These are phyloP conservation scores for Lophium mytilinum DNA, from an alignment of 495 filamentous ascomycete genomes.

Conservation along the genomic window DNA sequence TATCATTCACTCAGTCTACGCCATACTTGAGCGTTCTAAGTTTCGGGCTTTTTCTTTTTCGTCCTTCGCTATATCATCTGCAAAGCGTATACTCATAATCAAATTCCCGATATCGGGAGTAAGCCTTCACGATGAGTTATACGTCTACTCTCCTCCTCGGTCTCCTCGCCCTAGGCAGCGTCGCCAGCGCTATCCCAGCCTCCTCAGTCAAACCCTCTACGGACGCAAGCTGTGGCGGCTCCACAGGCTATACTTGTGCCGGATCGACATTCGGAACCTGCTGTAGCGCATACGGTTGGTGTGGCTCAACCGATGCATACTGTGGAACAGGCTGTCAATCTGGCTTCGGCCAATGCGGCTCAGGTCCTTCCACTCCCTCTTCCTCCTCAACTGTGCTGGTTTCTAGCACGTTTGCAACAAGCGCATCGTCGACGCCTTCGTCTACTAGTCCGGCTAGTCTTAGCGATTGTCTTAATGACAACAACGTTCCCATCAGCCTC, in stretches of 20 bases:
- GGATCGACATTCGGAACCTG: slow-evolving; percentile 8
- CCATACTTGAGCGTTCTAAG: too few species aligned
- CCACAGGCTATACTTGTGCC: neutral
- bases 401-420: slow-evolving; percentile 4
- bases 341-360: slow-evolving; percentile 1
- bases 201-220: neutral
- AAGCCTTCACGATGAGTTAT: too few species aligned
- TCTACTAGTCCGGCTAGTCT: neutral
- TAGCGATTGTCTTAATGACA: slow-evolving; percentile 7
- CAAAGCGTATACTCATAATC: too few species aligned
- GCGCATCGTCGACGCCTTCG: neutral
- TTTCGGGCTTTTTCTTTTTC: too few species aligned
- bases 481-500: slow-evolving; percentile 5
- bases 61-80: too few species aligned
- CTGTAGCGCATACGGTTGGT: slow-evolving; percentile 8
- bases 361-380: neutral
- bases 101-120: too few species aligned
- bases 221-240: slow-evolving; percentile 5
- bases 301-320: slow-evolving; percentile 4
- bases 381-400: neutral
- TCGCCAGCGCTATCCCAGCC: neutral
- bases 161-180: too few species aligned
- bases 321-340: slow-evolving; percentile 11
- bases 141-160: too few species aligned
- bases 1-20: too few species aligned